Evolutionary conservation across 225 moss, liverwort and hornwort species (phyloP).

Genomic region (Straminergon stramineum): DNA sequence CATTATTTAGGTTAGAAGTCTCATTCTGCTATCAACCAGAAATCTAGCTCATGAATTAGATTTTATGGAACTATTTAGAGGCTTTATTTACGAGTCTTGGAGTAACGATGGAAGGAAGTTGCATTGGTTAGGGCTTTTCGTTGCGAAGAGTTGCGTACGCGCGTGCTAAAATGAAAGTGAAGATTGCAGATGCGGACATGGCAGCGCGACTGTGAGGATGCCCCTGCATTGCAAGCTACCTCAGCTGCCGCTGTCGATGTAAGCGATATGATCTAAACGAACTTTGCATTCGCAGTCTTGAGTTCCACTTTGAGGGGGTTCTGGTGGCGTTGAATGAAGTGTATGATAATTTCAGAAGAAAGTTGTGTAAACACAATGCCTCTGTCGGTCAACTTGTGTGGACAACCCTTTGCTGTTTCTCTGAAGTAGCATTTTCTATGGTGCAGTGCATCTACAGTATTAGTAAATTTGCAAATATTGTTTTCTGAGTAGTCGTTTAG

Average conservation of each 20-base stretch:
- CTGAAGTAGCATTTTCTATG: neutral
- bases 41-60: neutral
- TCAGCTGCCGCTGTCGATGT: conserved; percentile 85
- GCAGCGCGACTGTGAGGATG: conserved; percentile 93
- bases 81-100: neutral
- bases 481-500: neutral
- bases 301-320: neutral
- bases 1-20: neutral
- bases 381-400: neutral
- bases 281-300: neutral
- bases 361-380: neutral
- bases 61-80: neutral
- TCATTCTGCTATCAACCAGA: neutral
- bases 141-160: neutral
- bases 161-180: conserved; percentile 1
- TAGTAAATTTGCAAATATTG: neutral
- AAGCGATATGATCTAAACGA: conserved; percentile 3
- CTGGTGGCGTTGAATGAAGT: neutral
- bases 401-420: neutral
- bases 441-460: neutral
- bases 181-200: conserved; percentile 75
- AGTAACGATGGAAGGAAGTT: neutral
- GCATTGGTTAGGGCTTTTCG: conserved; percentile 5
- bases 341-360: neutral
- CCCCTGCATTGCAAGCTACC: conserved; percentile 85